These are phyloP conservation scores for Spiromastix sp. DNA, from an alignment of 2,329 filamentous ascomycete genomes.

Conservation along the genomic window DNA sequence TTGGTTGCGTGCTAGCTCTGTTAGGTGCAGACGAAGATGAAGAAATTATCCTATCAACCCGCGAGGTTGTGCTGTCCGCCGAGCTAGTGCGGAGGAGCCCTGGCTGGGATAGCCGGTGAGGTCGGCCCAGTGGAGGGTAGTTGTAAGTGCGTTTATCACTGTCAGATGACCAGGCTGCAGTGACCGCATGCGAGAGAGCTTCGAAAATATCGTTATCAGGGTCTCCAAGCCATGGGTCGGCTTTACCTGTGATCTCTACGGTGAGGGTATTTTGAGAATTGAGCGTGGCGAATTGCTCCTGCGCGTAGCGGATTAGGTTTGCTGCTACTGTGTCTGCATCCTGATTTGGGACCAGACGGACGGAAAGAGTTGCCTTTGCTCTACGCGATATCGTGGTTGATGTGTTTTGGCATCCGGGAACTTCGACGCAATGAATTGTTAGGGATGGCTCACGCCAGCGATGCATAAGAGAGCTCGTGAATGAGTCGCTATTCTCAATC, in stretches of 20 bases:
- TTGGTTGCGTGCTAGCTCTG: conserved; percentile 5
- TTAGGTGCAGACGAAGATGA: conserved; percentile 15
- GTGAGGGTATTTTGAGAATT: conserved; percentile 71
- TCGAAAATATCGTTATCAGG: conserved; percentile 84
- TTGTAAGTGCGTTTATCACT: conserved; percentile 21
- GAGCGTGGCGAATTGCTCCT: conserved; percentile 60
- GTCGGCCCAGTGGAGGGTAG: conserved; percentile 21
- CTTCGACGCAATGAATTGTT: conserved; percentile 86
- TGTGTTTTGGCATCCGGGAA: conserved; percentile 77
- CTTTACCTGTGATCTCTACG: conserved; percentile 81
- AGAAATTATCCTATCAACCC: conserved; percentile 29
- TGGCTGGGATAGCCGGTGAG: conserved; percentile 10
- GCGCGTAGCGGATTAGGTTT: conserved; percentile 56
- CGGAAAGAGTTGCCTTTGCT: conserved; percentile 77
- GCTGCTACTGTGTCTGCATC: conserved; percentile 68
- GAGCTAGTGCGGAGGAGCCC: conserved; percentile 25
- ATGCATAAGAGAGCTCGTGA: conserved; percentile 80
- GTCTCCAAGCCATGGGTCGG: conserved; percentile 93
- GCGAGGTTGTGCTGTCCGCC: conserved; percentile 29
- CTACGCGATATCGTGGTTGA: conserved; percentile 77
- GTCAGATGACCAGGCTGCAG: conserved; percentile 62
- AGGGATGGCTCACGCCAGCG: conserved; percentile 92
- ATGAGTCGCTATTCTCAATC: conserved; percentile 52
- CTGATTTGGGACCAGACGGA: conserved; percentile 89
- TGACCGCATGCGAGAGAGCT: conserved; percentile 74